These are phyloP conservation scores for Elsinoe ampelina DNA, from an alignment of 2,329 filamentous ascomycete genomes.

Conservation along the genomic window DNA sequence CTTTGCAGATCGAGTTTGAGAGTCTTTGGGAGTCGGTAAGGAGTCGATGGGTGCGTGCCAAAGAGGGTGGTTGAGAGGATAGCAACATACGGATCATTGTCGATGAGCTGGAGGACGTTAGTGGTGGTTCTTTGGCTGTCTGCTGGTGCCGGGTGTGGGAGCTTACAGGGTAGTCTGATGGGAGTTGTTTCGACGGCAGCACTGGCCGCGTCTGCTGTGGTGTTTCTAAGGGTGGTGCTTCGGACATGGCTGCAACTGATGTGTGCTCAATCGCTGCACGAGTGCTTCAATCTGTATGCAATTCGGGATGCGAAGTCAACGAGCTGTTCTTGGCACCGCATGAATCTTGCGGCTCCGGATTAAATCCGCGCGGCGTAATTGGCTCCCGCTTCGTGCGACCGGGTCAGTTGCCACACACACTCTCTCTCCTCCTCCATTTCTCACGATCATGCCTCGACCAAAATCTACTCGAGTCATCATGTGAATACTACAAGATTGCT, in stretches of 20 bases:
- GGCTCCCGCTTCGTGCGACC: no score
- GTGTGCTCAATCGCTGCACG: neutral
- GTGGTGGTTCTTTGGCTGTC: constrained; percentile 16
- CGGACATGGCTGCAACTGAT: neutral
- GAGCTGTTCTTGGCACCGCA: neutral
- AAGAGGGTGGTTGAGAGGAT: constrained; percentile 15
- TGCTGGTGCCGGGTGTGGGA: constrained; percentile 14
- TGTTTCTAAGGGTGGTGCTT: neutral
- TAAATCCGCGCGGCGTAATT: no score
- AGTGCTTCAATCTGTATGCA: no score
- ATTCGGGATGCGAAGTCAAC: no score
- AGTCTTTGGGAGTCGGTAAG: constrained; percentile 13
- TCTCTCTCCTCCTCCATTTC: no score
- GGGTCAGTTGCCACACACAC: no score
- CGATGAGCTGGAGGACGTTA: constrained; percentile 66
- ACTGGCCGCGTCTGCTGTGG: constrained; percentile 28
- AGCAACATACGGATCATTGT: constrained; percentile 84
- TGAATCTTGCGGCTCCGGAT: neutral
- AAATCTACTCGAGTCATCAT: no score
- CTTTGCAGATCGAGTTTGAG: neutral
- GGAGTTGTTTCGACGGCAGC: constrained; percentile 65
- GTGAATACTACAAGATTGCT: no score
- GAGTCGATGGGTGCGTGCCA: neutral
- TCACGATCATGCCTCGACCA: no score
- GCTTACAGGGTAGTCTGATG: constrained; percentile 80